A percentile compares a stretch with the other conserved stretches of the same genome.
These are phyloP conservation scores for Colletotrichum somersetense DNA, from an alignment of 2,329 filamentous ascomycete genomes.

Conservation along the genomic window DNA sequence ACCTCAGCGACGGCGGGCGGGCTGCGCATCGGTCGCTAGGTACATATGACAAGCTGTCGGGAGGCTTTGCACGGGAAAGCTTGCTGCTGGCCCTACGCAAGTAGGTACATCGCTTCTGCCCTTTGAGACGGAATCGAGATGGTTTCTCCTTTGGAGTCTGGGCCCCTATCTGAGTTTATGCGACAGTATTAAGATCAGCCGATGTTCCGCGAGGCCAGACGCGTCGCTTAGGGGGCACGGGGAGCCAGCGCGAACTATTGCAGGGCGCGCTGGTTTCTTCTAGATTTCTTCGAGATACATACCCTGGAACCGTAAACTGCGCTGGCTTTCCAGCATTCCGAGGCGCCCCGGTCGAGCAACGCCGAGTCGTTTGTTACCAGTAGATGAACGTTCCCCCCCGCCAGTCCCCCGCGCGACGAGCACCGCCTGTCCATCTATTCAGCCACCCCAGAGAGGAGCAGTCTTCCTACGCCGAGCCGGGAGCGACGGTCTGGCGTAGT, in stretches of 20 bases:
- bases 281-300: background rate
- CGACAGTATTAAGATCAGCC: background rate
- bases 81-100: constrained; percentile 6
- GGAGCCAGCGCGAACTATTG: background rate
- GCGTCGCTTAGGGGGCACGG: background rate
- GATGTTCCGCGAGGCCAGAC: background rate
- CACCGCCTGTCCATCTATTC: background rate
- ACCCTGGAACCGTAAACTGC: background rate
- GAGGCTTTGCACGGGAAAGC: background rate
- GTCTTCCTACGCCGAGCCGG: constrained; percentile 1
- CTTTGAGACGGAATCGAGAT: constrained; percentile 8
- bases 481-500: constrained; percentile 14
- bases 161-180: background rate
- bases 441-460: background rate
- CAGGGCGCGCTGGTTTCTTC: constrained; percentile 4
- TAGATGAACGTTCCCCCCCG: background rate
- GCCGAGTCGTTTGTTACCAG: constrained; percentile 1
- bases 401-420: background rate
- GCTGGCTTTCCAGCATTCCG: background rate
- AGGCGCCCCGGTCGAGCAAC: background rate
- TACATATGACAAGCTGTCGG: background rate
- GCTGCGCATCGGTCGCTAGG: too few relatives aligned
- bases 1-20: constrained; percentile 10
- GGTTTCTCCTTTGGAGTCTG: background rate
- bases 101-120: background rate